Percentiles rank a stretch among this genome's conserved stretches.
These are phyloP conservation scores for Adansonia gregorii DNA, from an alignment of 441 rosid genomes.

Conservation along the genomic window DNA sequence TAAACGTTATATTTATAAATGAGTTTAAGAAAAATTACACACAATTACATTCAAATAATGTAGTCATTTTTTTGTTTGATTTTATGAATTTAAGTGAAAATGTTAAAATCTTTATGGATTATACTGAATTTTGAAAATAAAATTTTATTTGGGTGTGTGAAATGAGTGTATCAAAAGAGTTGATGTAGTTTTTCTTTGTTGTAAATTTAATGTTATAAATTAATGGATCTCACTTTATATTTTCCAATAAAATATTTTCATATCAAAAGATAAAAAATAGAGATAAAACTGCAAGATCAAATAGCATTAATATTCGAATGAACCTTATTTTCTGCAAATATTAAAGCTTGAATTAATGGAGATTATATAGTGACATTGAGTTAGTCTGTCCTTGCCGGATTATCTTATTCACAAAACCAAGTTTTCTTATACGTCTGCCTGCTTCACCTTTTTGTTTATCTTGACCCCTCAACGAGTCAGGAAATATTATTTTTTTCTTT, in stretches of 20 bases:
- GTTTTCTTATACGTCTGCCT: neutral
- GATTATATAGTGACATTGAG: neutral
- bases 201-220: neutral
- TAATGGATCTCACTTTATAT: neutral
- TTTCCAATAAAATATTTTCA: neutral
- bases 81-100: too few species aligned
- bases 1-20: too few species aligned
- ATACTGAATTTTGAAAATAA: too few species aligned
- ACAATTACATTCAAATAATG: too few species aligned
- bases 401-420: too few species aligned
- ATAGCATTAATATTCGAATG: neutral
- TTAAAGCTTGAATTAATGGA: neutral
- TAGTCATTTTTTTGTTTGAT: too few species aligned
- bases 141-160: too few species aligned
- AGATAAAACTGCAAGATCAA: neutral
- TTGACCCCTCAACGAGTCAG: neutral
- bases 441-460: neutral
- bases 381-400: too few species aligned
- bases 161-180: too few species aligned
- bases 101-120: too few species aligned
- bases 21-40: too few species aligned
- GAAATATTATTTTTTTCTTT: neutral
- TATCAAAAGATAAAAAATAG: neutral
- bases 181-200: too few species aligned
- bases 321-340: neutral